Base-by-base conservation (phyloP, 2,329 filamentous ascomycete species). In the Neofusicoccum parvum region DNA sequence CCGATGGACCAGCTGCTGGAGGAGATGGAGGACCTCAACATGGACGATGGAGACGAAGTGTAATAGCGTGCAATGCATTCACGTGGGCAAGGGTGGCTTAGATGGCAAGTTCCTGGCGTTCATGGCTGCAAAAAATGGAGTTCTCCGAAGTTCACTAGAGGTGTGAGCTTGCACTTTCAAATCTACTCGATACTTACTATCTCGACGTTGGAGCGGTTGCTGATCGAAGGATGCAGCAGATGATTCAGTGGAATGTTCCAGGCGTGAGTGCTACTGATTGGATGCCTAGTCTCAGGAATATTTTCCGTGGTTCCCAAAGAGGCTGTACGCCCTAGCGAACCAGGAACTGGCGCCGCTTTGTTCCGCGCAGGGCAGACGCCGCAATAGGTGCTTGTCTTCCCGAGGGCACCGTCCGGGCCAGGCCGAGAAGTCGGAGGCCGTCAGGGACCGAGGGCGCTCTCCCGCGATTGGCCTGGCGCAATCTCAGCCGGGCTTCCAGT, bases 21-120 rank as follows among this genome's bases (percentile, higher is more conserved):
- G 76, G 94, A 97, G 77, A 93, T 97, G 82, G 93, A 96, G 74
- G 94, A 97, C 73, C 86, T 97, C 76, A 88, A 86, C 51, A 88
- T 96, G 80, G 79, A 87, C 68, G 87, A 90, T 65, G 79, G 49
- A n/a, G 53, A 64, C 0, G 48, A 64, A 49, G 46, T 34, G 17
- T 62, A 27, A 51, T 14, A 15, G 15, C 17, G 36, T 36, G 41
- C 11, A 17, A 17, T 17, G 43, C 32, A 14, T 20, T 60, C 41
- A 14, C 23, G 6, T 12, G 39, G 53, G 20, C 7, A 17, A 45
- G 20, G 39, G 1, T 20, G 34, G 56, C 56, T 48, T 48, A 43
- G 39, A 27, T 23, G 56, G 27, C 43, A 36, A 17, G 14, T 46
- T 37, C 15, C 17, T 23, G 56, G 56, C 56, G 56, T 60, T 60